Base-by-base conservation (phyloP, 352 stramenopile species). In the Phytophthora cryptogea region DNA sequence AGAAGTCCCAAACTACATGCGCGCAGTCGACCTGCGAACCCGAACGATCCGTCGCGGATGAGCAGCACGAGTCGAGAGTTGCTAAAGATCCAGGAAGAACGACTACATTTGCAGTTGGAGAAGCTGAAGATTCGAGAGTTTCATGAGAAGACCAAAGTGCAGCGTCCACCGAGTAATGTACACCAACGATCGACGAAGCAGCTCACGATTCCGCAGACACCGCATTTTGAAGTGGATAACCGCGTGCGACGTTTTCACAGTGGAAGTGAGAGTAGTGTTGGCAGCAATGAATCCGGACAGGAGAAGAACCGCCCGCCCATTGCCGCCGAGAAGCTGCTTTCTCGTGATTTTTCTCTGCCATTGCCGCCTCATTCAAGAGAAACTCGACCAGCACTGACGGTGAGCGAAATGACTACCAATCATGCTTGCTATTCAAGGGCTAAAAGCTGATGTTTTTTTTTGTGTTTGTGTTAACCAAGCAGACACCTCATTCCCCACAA, bases 131-230 rank as follows among this genome's bases (percentile, higher is more conserved):
- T 90, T 55, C 78, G 84, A 42, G 82, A 93, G 48, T 90, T 89
- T 45, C 79, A 93, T 46, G 84, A 88, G 51, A 80, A 82, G 27
- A 84, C 75, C 14, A 88, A 88, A 50, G 62, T 81, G 40, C 81
- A 93, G 53, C 74, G 80, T 27, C 69, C 81, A 20, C 76, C 81
- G 3, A 65, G 62, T 2, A 90, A 90, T 49, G 80, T 93, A 7
- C 80, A 89, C 46, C 80, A 90, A 66, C 75, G 84, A 23, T 90
- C 81, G 8, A 91, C 76, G 3, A 91, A 91, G 63, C 81, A 90
- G 63, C 79, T 93, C 27, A 93, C 84, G 42, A 79, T 93, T 17
- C 84, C 84, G 8, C 68, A 88, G 50, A 89, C 84, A 10, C 84
- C 84, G 23, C 75, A 81, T 43, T 72, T 93, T 30, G 55, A 79